Percentiles rank a stretch among this genome's conserved stretches.
Evolutionary conservation across 2,329 filamentous ascomycete genomes (phyloP).

Genomic region (Chaetomiaceae sp.): DNA sequence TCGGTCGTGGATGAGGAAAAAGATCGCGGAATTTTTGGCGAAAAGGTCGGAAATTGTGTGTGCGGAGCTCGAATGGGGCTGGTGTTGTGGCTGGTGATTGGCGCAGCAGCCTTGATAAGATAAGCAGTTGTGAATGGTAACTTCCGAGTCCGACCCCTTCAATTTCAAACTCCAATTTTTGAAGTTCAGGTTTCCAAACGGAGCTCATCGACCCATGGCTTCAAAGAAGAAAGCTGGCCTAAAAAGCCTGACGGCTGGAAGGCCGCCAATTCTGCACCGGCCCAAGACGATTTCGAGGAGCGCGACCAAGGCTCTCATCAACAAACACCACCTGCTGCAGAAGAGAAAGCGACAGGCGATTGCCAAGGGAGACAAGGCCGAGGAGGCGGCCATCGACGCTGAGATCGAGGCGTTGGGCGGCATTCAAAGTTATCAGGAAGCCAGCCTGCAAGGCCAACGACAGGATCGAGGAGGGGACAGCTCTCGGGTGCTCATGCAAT

Average conservation of each 20-base stretch:
- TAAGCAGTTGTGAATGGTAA: not conserved
- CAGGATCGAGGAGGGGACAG: conserved; percentile 64
- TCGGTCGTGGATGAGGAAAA: conserved; percentile 25
- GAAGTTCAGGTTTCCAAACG: not conserved
- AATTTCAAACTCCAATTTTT: not conserved
- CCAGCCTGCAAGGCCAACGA: conserved; percentile 64
- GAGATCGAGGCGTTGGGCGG: conserved; percentile 58
- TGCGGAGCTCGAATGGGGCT: conserved; percentile 24
- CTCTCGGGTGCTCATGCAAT: conserved; percentile 59
- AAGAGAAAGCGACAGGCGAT: conserved; percentile 57
- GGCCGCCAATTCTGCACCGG: conserved; percentile 52
- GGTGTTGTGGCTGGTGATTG: conserved; percentile 13
- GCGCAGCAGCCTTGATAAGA: conserved; percentile 13
- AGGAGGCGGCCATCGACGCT: conserved; percentile 43
- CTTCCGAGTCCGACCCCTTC: not conserved
- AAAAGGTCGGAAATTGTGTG: conserved; percentile 23
- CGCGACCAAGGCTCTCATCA: conserved; percentile 60
- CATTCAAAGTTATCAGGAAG: conserved; percentile 59
- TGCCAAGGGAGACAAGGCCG: conserved; percentile 47
- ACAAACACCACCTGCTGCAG: conserved; percentile 60
- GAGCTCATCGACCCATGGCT: conserved; percentile 37
- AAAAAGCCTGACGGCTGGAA: conserved; percentile 48
- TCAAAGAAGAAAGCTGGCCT: conserved; percentile 37
- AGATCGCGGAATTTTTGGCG: conserved; percentile 16
- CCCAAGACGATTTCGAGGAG: conserved; percentile 59